Conservation (phyloP, 129 eudicot species). For the Chrysanthemum makinoi region DNA sequence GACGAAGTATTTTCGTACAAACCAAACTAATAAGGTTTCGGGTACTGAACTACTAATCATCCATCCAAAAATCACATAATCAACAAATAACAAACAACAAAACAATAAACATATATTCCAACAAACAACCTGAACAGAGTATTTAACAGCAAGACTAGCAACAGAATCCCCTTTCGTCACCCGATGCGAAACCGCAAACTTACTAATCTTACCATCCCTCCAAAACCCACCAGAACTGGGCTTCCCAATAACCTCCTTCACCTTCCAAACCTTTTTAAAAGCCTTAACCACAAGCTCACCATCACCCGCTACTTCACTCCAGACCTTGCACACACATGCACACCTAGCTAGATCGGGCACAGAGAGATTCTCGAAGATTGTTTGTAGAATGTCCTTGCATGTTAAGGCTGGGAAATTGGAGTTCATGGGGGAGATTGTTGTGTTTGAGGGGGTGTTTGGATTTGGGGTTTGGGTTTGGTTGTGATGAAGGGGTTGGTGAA, state of each 20-base stretch:
- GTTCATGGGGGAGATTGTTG: conserved; percentile 68
- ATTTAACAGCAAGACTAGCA: conserved; percentile 90
- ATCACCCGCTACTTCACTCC: conserved; percentile 76
- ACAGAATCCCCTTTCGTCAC: conserved; percentile 56
- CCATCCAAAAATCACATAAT: neutral
- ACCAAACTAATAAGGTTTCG: neutral
- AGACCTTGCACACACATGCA: conserved; percentile 71
- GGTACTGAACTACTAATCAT: neutral
- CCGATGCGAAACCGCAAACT: conserved; percentile 81
- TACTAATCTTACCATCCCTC: conserved; percentile 58
- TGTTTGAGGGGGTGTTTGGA: neutral
- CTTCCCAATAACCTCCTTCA: conserved; percentile 59
- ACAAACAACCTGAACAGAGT: conserved; percentile 74
- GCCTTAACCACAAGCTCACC: conserved; percentile 60
- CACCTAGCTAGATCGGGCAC: conserved; percentile 69
- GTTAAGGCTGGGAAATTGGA: conserved; percentile 64
- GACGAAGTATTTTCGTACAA: too few relatives aligned
- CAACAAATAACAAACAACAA: neutral
- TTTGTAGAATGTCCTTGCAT: conserved; percentile 55
- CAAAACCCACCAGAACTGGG: conserved; percentile 81
- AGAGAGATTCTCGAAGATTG: conserved; percentile 71
- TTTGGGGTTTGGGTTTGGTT: conserved; percentile 27
- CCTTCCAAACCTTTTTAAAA: conserved; percentile 70
- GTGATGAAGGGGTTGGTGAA: conserved; percentile 43
- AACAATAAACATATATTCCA: neutral